Percentiles rank a stretch among this genome's conserved stretches.
Conservation (phyloP, 441 rosid species). For the Pelargonium citronellum region DNA sequence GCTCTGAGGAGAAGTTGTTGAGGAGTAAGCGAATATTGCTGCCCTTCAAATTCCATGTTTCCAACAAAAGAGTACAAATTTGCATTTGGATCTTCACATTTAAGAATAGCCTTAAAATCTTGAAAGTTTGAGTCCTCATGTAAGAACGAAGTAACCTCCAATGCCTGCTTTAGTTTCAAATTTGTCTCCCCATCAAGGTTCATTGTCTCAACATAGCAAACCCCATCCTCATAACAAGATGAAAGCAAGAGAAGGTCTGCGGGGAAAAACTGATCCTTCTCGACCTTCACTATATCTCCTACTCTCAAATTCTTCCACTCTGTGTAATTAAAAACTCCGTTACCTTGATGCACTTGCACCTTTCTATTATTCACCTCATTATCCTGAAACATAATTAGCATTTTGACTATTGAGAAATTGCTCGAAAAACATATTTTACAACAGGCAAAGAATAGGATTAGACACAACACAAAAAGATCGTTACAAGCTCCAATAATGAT, state of each 20-base stretch:
- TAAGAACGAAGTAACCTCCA: conserved; percentile 50
- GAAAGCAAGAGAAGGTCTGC: conserved; percentile 60
- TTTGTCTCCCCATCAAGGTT: conserved; percentile 78
- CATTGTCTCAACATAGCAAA: conserved; percentile 72
- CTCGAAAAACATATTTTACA: background rate
- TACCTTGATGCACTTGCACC: conserved; percentile 42
- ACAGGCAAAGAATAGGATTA: background rate
- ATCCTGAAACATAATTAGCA: conserved; percentile 34
- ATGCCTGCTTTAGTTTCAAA: conserved; percentile 58
- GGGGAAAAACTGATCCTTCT: conserved; percentile 67
- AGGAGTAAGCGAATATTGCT: conserved; percentile 48
- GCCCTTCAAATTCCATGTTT: conserved; percentile 41
- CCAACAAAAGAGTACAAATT: conserved; percentile 61
- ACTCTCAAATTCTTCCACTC: conserved; percentile 61
- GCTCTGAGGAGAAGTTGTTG: conserved; percentile 69
- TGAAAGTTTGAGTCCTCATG: conserved; percentile 42
- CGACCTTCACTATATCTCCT: conserved; percentile 61
- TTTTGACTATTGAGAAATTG: no score
- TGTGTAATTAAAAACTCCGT: conserved; percentile 38
- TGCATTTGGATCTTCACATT: conserved; percentile 73
- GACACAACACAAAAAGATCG: no score
- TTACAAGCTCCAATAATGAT: no score
- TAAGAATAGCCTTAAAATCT: conserved; percentile 45
- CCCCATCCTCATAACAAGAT: conserved; percentile 56
- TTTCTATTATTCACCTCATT: conserved; percentile 54